A percentile compares a stretch with the other conserved stretches of the same genome.
phyloP scores from a whole-genome alignment of 1,284 basidiomycete species.

The Ganoderma multipileum region DNA sequence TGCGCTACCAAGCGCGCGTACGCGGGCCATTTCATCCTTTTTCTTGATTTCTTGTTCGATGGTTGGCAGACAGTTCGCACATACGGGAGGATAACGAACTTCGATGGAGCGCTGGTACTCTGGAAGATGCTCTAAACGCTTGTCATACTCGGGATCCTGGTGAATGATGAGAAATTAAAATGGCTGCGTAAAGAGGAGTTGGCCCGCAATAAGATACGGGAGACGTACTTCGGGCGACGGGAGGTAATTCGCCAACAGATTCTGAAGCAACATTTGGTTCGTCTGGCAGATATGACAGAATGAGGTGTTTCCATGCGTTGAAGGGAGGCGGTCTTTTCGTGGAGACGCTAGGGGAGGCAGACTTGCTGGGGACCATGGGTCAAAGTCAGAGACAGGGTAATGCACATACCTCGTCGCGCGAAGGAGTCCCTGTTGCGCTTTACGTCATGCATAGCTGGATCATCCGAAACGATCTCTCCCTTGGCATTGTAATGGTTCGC shows the following conservation, averaged over 20 bases:
- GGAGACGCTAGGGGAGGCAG: slow-evolving; percentile 58
- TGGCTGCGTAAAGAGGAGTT: neutral
- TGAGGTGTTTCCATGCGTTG: slow-evolving; percentile 59
- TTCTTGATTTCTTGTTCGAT: slow-evolving; percentile 83
- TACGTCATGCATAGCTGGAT: slow-evolving; percentile 89
- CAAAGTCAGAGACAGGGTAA: slow-evolving; percentile 14
- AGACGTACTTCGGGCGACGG: slow-evolving; percentile 68
- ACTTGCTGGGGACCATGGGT: neutral
- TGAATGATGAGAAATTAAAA: neutral
- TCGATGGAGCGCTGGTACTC: slow-evolving; percentile 80
- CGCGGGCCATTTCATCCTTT: slow-evolving; percentile 84
- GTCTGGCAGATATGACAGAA: slow-evolving; percentile 90
- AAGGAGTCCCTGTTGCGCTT: slow-evolving; percentile 75
- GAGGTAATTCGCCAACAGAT: slow-evolving; percentile 88
- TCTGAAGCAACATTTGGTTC: slow-evolving; percentile 88
- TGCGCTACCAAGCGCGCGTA: slow-evolving; percentile 76
- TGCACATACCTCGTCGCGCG: slow-evolving; percentile 69
- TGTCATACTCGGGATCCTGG: slow-evolving; percentile 75
- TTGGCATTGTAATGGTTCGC: slow-evolving; percentile 73
- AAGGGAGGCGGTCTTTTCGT: slow-evolving; percentile 70
- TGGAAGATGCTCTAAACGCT: slow-evolving; percentile 67
- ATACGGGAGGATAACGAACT: slow-evolving; percentile 86
- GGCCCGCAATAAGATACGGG: neutral
- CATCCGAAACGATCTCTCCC: slow-evolving; percentile 82
- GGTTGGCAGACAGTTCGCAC: slow-evolving; percentile 72